Evolutionary conservation across 768 basidiomycete species (phyloP), one percentile per base, ranked within the genome.

Genomic region (Leccinum uliginosum): DNA sequence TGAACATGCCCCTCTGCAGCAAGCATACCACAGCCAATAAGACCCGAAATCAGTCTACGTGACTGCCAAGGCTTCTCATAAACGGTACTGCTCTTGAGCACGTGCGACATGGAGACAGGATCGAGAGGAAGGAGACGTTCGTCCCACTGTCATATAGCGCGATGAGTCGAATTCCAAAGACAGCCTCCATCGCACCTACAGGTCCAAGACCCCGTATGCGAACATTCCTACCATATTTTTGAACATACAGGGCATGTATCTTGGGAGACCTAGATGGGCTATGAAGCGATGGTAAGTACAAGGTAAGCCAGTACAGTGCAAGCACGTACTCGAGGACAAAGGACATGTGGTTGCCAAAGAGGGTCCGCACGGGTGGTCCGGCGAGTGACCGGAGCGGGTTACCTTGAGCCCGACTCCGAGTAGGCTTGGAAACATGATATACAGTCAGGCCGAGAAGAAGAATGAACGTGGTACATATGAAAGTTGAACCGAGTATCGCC

Each of bases 31-130:
- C 84, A 83, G 0, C 93, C 93, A 56, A 97, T 88, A 57, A 94
- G 80, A 54, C 81, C 78, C 15, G 84, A 82, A 34, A 97, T 89
- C 45, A 90, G 72, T 47, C 78, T 75, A 24, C 93, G 83, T 2
- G 91, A 87, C 59, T 85, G 83, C 81, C 83, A 86, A 10, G 93
- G 91, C 68, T 96, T 96, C 67, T 91, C 87, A 65, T 91, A 93
- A 35, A 84, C 75, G 40, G 79, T 76, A 14, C 84, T 77, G 55
- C 91, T 81, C 64, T 87, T 86, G 50, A 94, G 74, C 38, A 96
- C 79, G 65, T 95, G 85, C 11, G 79, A 71, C 30, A 95, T 68
- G 0, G 93, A 87, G 23, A 80, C 68, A 5, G 92, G 89, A 66
- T 96, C 93, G 44, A 92, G 76, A 1, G 91, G 90, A 54, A 92